Evolutionary conservation across 139 green algal species (phyloP), one percentile per base, ranked within the genome.

Genomic region (Gonium pectorale): DNA sequence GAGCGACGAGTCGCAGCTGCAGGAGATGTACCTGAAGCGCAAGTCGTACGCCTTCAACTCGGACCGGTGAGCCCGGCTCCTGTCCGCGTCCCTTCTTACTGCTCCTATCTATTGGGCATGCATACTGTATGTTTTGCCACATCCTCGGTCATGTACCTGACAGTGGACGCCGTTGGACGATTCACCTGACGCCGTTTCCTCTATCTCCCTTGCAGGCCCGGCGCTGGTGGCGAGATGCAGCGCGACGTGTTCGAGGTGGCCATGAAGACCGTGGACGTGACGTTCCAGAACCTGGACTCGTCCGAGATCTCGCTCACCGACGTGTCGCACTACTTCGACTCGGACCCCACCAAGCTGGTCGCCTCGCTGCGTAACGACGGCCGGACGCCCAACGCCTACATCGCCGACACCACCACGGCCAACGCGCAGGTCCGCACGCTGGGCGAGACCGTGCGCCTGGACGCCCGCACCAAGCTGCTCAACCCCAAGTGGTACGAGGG

Each of bases 401-500:
- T 99, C 81, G 97, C 97, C 27, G 97, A 99, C 93, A 99, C 97
- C 44, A 99, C 97, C 78, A 99, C 97, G 1, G 97, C 97, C 85
- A 99, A 99, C 83, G 97, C 95, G 46, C 96, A 99, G 93, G 97
- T 99, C 44, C 94, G 97, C 38, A 96, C 95, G 8, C 93, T 99
- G 83, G 89, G 89, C 29, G 96, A 99, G 93, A 99, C 97, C 0
- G 96, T 99, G 60, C 94, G 97, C 70, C 92, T 99, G 72, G 97
- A 99, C 85, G 95, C 97, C 0, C 95, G 97, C 89, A 99, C 97
- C 62, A 99, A 99, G 96, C 95, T 99, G 91, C 94, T 99, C 41
- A 99, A 99, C 94, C 97, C 97, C 86, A 99, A 99, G 95, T 99
- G 97, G 97, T 99, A 99, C 80, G 97, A 99, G 93, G 97, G 95